Evolutionary conservation across 2,329 filamentous ascomycete species (phyloP), one percentile per base, ranked within the genome.

Genomic region (Aspergillus awamori): DNA sequence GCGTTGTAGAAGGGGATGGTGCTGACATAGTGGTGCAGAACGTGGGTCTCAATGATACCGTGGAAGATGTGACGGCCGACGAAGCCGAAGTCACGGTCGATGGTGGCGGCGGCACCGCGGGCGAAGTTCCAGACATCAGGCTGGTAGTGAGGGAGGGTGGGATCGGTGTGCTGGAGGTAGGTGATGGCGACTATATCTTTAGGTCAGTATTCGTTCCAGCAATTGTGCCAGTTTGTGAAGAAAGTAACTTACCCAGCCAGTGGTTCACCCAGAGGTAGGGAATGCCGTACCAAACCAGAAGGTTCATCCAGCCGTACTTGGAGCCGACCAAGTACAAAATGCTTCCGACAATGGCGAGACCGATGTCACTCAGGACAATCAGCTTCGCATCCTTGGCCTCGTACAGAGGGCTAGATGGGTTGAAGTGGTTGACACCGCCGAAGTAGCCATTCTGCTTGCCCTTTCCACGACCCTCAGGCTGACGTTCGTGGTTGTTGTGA

Each of bases 261-360:
- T 97, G 93, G 86, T 98, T 96, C 59, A 97, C 93, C 94, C 94
- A 97, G 63, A 97, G 84, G 78, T 98, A 99, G 39, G 95, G 95
- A 61, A 96, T 75, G 73, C 93, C 88, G 82, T 99, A 99, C 94
- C 95, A 98, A 65, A 99, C 90, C 62, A 91, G 81, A 76, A 98
- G 83, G 83, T 97, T 98, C 75, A 83, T 77, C 83, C 88, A 94
- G 73, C 95, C 95, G 70, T 89, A 97, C 59, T 80, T 90, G 77
- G 87, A 87, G 71, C 88, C 88, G 67, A 97, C 82, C 71, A 84
- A 84, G 79, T 85, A 85, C 63, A 97, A 84, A 55, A 79, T 82
- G 63, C 83, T 80, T 59, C 81, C 80, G 59, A 84, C 86, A 72
- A 95, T 81, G 64, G 82, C 79, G 48, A 95, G 78, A 73, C 95